Percentiles rank a stretch among this genome's conserved stretches.
Evolutionary conservation across 1,139 yeast species (phyloP).

Genomic region (Candida sanyaensis): DNA sequence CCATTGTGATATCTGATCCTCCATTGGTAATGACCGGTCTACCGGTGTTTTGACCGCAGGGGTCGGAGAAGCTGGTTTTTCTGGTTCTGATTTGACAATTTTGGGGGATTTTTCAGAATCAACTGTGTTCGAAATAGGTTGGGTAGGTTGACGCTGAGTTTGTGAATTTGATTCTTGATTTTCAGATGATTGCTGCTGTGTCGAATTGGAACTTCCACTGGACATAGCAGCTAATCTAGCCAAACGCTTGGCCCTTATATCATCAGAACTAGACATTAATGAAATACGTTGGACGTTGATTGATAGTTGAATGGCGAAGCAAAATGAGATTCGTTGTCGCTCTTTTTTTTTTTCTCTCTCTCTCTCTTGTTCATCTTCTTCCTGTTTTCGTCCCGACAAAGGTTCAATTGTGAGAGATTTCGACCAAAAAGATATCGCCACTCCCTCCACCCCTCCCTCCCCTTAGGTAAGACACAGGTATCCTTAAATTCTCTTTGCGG

Average conservation of each 20-base stretch:
- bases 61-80: neutral
- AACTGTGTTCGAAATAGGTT: neutral
- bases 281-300: too few species aligned
- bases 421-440: too few species aligned
- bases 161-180: neutral
- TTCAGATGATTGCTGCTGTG: neutral
- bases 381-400: too few species aligned
- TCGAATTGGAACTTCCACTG: slow-evolving; percentile 7
- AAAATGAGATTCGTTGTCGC: too few species aligned
- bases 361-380: too few species aligned
- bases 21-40: slow-evolving; percentile 10
- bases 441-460: too few species aligned
- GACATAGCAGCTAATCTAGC: slow-evolving; percentile 45
- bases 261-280: slow-evolving; percentile 21
- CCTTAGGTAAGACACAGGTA: too few species aligned
- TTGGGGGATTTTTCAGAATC: neutral
- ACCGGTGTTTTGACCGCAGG: slow-evolving; percentile 4
- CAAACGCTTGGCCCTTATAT: slow-evolving; percentile 54
- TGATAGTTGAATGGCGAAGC: too few species aligned
- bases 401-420: too few species aligned
- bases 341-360: too few species aligned
- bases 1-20: slow-evolving; percentile 32
- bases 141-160: neutral
- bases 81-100: slow-evolving; percentile 6
- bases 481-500: too few species aligned